Conservation (phyloP, 75 land plant genomes). For the Picea sitchensis region DNA sequence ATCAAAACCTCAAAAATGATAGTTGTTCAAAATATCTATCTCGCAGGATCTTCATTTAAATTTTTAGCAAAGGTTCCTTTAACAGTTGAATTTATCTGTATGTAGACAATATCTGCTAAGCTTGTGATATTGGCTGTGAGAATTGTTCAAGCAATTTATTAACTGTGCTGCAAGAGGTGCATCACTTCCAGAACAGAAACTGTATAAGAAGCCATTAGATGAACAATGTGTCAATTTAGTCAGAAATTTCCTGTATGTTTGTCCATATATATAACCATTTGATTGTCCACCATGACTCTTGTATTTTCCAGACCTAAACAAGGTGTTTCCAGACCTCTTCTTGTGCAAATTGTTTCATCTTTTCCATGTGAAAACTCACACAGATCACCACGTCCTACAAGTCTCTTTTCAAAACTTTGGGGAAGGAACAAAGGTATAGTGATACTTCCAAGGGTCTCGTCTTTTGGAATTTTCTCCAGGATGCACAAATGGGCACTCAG, state of each 20-base stretch:
- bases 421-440: constrained; percentile 82
- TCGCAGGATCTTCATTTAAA: no score
- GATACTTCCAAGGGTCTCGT: constrained; percentile 67
- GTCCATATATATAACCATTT: no score
- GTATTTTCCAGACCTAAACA: background rate
- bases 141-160: no score
- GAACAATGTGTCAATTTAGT: background rate
- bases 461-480: constrained; percentile 81
- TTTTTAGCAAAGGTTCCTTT: no score
- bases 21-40: no score
- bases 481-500: constrained; percentile 88
- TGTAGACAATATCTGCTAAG: no score
- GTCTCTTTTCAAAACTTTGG: constrained; percentile 71
- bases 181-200: background rate
- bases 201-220: background rate
- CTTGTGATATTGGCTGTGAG: no score
- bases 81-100: no score
- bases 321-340: constrained; percentile 20
- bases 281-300: background rate
- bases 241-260: no score
- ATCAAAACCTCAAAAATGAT: no score
- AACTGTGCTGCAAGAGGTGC: background rate
- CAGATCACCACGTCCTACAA: constrained; percentile 60
- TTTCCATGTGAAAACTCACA: constrained; percentile 90
- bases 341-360: constrained; percentile 61